Conservation (phyloP, 352 stramenopile genomes). For the Globisporangium takayamanum region DNA sequence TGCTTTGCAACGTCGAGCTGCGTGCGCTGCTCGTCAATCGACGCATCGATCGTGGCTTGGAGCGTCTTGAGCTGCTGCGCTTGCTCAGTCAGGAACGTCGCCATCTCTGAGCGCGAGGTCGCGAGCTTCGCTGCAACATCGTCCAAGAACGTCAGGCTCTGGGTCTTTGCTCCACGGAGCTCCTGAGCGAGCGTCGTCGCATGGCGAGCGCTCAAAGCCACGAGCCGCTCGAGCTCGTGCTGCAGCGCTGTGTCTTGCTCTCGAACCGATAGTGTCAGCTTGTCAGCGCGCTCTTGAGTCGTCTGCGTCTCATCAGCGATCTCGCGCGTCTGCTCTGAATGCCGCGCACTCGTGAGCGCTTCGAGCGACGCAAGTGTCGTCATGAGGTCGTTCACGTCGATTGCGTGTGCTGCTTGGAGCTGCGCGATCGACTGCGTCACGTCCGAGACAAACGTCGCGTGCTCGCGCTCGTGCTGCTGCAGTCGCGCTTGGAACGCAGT, state of each 20-base stretch:
- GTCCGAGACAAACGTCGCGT: constrained; percentile 37
- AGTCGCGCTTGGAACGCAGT: constrained; percentile 38
- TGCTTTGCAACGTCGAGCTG: constrained; percentile 33
- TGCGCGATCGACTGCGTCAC: constrained; percentile 37
- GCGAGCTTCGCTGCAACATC: constrained; percentile 22
- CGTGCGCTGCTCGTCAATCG: constrained; percentile 35
- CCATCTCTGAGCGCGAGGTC: constrained; percentile 25
- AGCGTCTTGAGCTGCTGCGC: constrained; percentile 31
- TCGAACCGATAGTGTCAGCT: constrained; percentile 17
- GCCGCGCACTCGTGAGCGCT: constrained; percentile 15
- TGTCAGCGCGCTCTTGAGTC: constrained; percentile 18
- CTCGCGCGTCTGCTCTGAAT: constrained; percentile 19
- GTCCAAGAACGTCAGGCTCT: constrained; percentile 24
- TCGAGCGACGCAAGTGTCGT: constrained; percentile 27
- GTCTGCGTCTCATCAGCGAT: constrained; percentile 8
- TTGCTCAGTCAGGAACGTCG: constrained; percentile 27
- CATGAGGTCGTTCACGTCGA: constrained; percentile 34
- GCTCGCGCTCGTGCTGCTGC: constrained; percentile 39
- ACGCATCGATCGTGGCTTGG: constrained; percentile 37
- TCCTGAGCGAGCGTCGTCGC: constrained; percentile 23
- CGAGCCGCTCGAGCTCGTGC: constrained; percentile 23
- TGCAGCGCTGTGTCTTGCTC: constrained; percentile 26
- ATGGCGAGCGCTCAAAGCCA: constrained; percentile 29
- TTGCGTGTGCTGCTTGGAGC: constrained; percentile 36
- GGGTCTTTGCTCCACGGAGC: constrained; percentile 22